These are phyloP conservation scores for Rhododendron simsii DNA, from an alignment of 148 eudicot genomes.

Conservation along the genomic window DNA sequence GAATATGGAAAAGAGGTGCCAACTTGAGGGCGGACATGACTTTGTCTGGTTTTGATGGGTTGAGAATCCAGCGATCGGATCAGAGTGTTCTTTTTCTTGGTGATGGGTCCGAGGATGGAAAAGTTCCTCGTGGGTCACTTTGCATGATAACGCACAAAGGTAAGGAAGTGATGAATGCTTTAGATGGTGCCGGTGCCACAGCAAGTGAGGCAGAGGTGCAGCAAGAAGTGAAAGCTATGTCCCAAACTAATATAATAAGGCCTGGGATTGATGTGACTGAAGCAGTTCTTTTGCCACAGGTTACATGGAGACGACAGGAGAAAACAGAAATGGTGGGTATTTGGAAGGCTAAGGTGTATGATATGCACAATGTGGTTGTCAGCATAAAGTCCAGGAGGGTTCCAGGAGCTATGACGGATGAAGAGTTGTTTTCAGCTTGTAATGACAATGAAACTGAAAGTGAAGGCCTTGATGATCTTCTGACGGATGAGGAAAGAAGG, in stretches of 20 bases:
- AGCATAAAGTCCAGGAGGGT: constrained; percentile 88
- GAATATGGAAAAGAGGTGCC: constrained; percentile 91
- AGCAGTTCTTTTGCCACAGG: constrained; percentile 81
- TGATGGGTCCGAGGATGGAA: constrained; percentile 88
- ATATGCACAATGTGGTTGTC: constrained; percentile 86
- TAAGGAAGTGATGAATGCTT: constrained; percentile 75
- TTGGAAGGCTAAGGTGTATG: constrained; percentile 90
- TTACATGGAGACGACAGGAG: constrained; percentile 85
- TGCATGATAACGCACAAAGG: constrained; percentile 76
- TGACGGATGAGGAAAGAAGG: constrained; percentile 73
- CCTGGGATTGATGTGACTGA: constrained; percentile 89
- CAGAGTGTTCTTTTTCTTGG: constrained; percentile 88
- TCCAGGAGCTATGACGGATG: constrained; percentile 89
- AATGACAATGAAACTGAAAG: constrained; percentile 62
- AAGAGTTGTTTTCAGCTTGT: constrained; percentile 60
- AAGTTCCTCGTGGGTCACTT: constrained; percentile 64
- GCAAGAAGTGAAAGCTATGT: constrained; percentile 77
- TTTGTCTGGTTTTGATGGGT: constrained; percentile 91
- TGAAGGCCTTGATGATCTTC: constrained; percentile 56
- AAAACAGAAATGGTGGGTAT: constrained; percentile 71
- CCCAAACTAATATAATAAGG: constrained; percentile 78
- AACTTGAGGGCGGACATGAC: constrained; percentile 96
- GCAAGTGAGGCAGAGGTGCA: constrained; percentile 71
- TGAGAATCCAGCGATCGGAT: constrained; percentile 80
- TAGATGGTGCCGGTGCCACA: constrained; percentile 76